These are phyloP conservation scores for Elaeis oleifera DNA, from an alignment of 202 grass and related monocot species.

Conservation along the genomic window DNA sequence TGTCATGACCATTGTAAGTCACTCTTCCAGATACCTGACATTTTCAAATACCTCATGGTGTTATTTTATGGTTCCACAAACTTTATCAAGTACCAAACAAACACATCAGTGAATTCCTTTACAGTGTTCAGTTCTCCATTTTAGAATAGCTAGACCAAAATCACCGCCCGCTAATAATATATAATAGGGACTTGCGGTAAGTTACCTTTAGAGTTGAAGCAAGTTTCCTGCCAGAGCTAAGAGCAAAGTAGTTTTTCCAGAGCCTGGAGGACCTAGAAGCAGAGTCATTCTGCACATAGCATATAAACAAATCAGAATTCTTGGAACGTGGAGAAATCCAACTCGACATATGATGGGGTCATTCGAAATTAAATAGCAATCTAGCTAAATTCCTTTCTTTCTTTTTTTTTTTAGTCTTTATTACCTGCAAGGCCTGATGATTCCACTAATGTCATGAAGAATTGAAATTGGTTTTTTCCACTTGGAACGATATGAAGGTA, in stretches of 20 bases:
- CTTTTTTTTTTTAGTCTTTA: too few relatives aligned
- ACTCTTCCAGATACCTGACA: conserved; percentile 64
- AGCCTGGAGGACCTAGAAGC: conserved; percentile 73
- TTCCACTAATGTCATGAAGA: conserved; percentile 72
- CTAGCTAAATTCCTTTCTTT: too few relatives aligned
- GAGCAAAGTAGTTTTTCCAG: conserved; percentile 70
- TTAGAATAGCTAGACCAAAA: too few relatives aligned
- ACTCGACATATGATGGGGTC: too few relatives aligned
- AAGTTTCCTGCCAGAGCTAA: conserved; percentile 75
- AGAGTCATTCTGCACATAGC: conserved; percentile 51
- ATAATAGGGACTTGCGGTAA: too few relatives aligned
- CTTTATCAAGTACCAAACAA: background rate
- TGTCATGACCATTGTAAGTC: conserved; percentile 80
- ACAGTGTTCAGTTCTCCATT: conserved; percentile 1
- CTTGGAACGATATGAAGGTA: conserved; percentile 53
- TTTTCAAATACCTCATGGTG: background rate
- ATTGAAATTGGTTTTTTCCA: conserved; percentile 70
- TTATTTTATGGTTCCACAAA: background rate
- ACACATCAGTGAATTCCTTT: background rate
- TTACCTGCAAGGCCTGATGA: conserved; percentile 79
- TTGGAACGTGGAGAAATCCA: too few relatives aligned
- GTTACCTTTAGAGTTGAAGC: conserved; percentile 66
- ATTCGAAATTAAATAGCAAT: too few relatives aligned
- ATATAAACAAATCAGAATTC: too few relatives aligned
- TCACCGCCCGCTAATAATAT: too few relatives aligned